Evolutionary conservation across 1,139 yeast genomes (phyloP).

Genomic region (Debaryomycetaceae sp.): DNA sequence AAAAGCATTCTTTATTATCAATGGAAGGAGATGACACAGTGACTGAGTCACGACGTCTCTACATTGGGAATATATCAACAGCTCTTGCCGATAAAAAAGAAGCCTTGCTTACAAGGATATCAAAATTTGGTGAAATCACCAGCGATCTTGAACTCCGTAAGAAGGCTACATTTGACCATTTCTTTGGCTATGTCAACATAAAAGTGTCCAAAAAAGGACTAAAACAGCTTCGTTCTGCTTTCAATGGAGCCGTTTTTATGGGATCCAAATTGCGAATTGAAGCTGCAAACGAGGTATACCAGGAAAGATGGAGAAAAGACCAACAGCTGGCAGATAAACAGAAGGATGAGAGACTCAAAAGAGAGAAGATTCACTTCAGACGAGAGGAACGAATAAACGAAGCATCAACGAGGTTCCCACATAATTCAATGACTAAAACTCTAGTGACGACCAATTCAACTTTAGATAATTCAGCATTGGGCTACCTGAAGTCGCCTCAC

Average conservation of each 20-base stretch:
- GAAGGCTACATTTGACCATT: conserved; percentile 47
- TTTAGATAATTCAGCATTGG: conserved; percentile 17
- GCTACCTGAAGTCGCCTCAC: conserved; percentile 34
- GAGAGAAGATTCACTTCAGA: conserved; percentile 37
- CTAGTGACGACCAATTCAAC: conserved; percentile 12
- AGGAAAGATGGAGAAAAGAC: conserved; percentile 44
- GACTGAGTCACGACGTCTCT: conserved; percentile 40
- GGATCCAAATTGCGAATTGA: conserved; percentile 63
- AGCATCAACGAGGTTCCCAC: conserved; percentile 29
- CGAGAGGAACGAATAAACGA: conserved; percentile 43
- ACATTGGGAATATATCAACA: conserved; percentile 66
- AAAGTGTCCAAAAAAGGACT: conserved; percentile 43
- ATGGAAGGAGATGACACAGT: conserved; percentile 4
- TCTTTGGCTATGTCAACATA: conserved; percentile 69
- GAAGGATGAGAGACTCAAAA: conserved; percentile 24
- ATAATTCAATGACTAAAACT: conserved; percentile 20
- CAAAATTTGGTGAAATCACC: conserved; percentile 47
- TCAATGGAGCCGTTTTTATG: conserved; percentile 72
- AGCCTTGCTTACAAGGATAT: conserved; percentile 45
- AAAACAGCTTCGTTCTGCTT: conserved; percentile 48
- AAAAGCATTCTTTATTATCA: background rate
- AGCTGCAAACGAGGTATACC: conserved; percentile 35
- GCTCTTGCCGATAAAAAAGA: conserved; percentile 42
- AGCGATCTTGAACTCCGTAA: conserved; percentile 46
- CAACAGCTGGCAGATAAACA: conserved; percentile 31